Evolutionary conservation across 2,329 filamentous ascomycete species (phyloP), one percentile per base, ranked within the genome.

Genomic region (Penicillium hesseltinei): DNA sequence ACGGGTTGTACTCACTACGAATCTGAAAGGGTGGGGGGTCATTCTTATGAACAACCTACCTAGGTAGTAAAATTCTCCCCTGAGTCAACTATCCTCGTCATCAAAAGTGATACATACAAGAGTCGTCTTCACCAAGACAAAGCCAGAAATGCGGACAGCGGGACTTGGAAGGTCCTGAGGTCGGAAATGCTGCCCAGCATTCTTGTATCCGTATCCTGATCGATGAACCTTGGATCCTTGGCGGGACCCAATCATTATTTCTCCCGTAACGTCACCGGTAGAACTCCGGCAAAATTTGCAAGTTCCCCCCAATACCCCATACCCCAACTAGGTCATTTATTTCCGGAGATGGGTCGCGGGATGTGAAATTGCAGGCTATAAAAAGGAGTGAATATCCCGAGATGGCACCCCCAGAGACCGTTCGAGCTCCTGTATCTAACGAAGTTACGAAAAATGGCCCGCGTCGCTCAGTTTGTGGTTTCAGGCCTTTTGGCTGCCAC

Each of bases 401-500:
- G n/a, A 46, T 17, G 2, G 11, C 25, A 48, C 9, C 3, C 23
- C 29, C 19, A 35, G 19, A 47, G 29, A 35, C 17, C 3, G 11
- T 13, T 6, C 23, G 42, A 47, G n/a, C 19, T 35, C 11, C n/a
- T 15, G 6, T 46, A 11, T 15, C 19, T n/a, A 36, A 35, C 19
- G 19, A 36, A 48, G 45, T 35, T n/a, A n/a, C 31, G 3, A 27
- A 25, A 39, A 40, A 45, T 54, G 51, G n/a, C 51, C 3, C 39
- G 19, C 15, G 25, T 54, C 42, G 19, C 42, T 54, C 42, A 54
- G 15, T 39, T 54, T 23, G 31, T 54, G 51, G 33, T 54, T n/a
- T 54, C 51, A 38, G 51, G 40, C 35, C 51, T 54, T 38, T 51
- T 56, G 47, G 53, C 53, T 29, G 53, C 39, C 46, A 51, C 47